Conservation (phyloP, 2,329 filamentous ascomycete genomes). For the Clonostachys sp. region DNA sequence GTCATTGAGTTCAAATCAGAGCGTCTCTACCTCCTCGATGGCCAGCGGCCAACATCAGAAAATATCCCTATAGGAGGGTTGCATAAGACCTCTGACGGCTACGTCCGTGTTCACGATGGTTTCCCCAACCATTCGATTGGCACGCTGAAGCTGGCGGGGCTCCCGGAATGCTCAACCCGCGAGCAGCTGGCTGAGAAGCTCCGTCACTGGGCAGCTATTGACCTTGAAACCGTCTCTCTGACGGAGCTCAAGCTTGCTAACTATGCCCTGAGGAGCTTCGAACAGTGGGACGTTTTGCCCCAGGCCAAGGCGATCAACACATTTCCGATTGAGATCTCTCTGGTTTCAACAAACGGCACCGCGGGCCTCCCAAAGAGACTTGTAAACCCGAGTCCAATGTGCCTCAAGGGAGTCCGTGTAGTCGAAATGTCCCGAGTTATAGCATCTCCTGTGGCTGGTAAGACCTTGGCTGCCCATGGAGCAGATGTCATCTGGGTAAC, state of each 20-base stretch:
- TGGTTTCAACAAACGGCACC: slow-evolving; percentile 13
- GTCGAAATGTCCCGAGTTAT: slow-evolving; percentile 72
- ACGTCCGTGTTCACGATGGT: slow-evolving; percentile 49
- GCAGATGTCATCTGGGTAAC: slow-evolving; percentile 69
- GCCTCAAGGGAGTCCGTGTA: slow-evolving; percentile 58
- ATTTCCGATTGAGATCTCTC: slow-evolving; percentile 38
- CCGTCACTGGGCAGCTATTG: slow-evolving; percentile 31
- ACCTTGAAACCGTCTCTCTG: slow-evolving; percentile 41
- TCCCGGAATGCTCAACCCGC: slow-evolving; percentile 22
- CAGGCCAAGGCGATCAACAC: slow-evolving; percentile 36
- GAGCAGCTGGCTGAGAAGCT: slow-evolving; percentile 31
- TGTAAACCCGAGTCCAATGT: slow-evolving; percentile 29
- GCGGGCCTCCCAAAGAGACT: slow-evolving; percentile 14
- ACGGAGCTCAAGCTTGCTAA: slow-evolving; percentile 33
- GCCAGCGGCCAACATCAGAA: slow-evolving; percentile 17
- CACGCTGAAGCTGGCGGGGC: slow-evolving; percentile 34
- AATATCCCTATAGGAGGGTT: slow-evolving; percentile 45
- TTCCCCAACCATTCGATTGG: slow-evolving; percentile 45
- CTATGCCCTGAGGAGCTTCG: slow-evolving; percentile 41
- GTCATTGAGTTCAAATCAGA: slow-evolving; percentile 49
- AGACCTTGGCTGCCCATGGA: slow-evolving; percentile 65
- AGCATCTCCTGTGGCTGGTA: slow-evolving; percentile 63
- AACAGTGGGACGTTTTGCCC: slow-evolving; percentile 44
- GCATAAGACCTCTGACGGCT: slow-evolving; percentile 43
- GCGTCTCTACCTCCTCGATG: slow-evolving; percentile 37